These are phyloP conservation scores for Cladorrhinum samala DNA, from an alignment of 495 filamentous ascomycete species.

Conservation along the genomic window DNA sequence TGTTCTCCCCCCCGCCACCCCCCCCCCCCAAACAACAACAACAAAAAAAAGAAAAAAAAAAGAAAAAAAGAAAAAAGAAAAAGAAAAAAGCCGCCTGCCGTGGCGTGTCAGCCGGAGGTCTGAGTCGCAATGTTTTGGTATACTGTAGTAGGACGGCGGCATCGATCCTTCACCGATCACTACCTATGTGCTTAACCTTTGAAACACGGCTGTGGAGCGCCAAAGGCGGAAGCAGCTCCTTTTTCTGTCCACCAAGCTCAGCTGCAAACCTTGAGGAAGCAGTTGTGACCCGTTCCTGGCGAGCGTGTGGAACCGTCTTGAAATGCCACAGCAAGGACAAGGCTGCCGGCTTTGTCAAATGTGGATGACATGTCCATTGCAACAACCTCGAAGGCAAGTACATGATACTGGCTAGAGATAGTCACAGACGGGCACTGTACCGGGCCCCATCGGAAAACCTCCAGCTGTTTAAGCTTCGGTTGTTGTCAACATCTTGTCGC, in stretches of 20 bases:
- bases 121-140: not conserved
- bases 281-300: constrained; percentile 3
- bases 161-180: not conserved
- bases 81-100: not conserved
- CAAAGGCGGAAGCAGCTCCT: not conserved
- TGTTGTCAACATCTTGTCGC: too few species aligned
- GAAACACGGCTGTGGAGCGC: not conserved
- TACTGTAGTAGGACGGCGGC: not conserved
- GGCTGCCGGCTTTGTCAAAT: not conserved
- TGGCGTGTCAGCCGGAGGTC: not conserved
- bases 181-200: not conserved
- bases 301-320: constrained; percentile 7
- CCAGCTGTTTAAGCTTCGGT: too few species aligned
- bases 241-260: not conserved
- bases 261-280: too few species aligned
- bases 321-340: not conserved
- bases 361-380: too few species aligned
- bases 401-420: too few species aligned
- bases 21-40: too few species aligned
- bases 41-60: too few species aligned
- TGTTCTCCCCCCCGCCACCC: too few species aligned
- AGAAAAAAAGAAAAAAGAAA: too few species aligned
- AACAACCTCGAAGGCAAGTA: not conserved
- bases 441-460: too few species aligned
- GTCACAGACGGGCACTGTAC: too few species aligned